These are phyloP conservation scores for Curvularia hawaiiensis DNA, from an alignment of 2,329 filamentous ascomycete species.

Conservation along the genomic window DNA sequence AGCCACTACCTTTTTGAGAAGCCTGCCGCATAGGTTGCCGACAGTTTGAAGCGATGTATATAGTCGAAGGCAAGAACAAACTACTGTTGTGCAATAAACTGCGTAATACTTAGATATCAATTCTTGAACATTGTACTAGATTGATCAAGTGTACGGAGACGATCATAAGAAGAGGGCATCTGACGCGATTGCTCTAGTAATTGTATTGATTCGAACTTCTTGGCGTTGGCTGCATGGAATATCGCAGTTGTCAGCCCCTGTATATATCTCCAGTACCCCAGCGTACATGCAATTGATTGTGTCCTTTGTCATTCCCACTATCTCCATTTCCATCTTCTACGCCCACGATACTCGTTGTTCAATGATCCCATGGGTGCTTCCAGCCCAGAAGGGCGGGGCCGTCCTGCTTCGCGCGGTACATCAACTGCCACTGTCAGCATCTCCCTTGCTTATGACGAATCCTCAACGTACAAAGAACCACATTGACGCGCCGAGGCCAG, in stretches of 20 bases:
- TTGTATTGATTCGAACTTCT: neutral
- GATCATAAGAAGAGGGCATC: neutral
- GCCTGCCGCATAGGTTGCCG: constrained; percentile 23
- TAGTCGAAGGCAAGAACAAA: neutral
- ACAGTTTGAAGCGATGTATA: neutral
- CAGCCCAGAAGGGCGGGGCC: constrained; percentile 87
- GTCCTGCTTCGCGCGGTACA: constrained; percentile 97
- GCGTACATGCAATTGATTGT: neutral
- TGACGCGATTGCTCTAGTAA: neutral
- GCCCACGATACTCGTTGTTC: constrained; percentile 15
- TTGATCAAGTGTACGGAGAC: neutral
- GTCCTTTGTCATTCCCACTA: neutral
- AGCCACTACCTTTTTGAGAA: constrained; percentile 71
- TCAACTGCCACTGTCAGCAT: constrained; percentile 64
- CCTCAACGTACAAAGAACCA: constrained; percentile 88
- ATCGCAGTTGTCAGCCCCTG: neutral
- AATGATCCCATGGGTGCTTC: constrained; percentile 72
- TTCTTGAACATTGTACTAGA: neutral
- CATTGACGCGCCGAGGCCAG: constrained; percentile 91
- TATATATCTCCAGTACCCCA: neutral
- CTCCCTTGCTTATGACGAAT: neutral
- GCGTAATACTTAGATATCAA: neutral
- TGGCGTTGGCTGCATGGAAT: constrained; percentile 6
- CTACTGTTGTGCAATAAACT: neutral
- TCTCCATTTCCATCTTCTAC: neutral